Conservation (phyloP, 2,329 filamentous ascomycete species). For the Rhynchosporium secalis region DNA sequence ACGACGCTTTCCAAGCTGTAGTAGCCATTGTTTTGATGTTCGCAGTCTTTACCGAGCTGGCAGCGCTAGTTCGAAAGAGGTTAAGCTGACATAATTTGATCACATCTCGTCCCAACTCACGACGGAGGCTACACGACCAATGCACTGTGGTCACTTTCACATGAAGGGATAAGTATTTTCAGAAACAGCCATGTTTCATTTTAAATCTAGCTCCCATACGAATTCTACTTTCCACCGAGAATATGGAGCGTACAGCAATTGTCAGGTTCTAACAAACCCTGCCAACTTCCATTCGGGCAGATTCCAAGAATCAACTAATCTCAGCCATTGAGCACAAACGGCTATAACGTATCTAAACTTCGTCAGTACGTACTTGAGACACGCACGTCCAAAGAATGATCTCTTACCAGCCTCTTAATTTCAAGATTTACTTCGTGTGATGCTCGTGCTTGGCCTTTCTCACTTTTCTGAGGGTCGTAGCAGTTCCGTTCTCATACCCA, state of each 20-base stretch:
- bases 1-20: not conserved
- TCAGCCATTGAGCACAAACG: not conserved
- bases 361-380: not conserved
- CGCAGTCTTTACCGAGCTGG: not conserved
- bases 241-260: not conserved
- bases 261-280: not conserved
- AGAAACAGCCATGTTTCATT: not conserved
- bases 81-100: not conserved
- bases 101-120: not conserved
- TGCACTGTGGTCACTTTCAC: not conserved
- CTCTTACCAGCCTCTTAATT: not conserved
- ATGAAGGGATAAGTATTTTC: too few relatives aligned
- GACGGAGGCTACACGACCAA: not conserved
- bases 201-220: not conserved
- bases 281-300: constrained; percentile 8
- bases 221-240: not conserved
- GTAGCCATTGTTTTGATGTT: constrained; percentile 3
- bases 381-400: not conserved
- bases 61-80: constrained; percentile 3
- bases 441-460: not conserved
- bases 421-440: not conserved
- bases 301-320: not conserved
- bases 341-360: not conserved
- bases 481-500: not conserved
- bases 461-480: constrained; percentile 11